Evolutionary conservation across 2,329 filamentous ascomycete genomes (phyloP), one percentile per base, ranked within the genome.

Genomic region (Pseudohalonectria lignicola): DNA sequence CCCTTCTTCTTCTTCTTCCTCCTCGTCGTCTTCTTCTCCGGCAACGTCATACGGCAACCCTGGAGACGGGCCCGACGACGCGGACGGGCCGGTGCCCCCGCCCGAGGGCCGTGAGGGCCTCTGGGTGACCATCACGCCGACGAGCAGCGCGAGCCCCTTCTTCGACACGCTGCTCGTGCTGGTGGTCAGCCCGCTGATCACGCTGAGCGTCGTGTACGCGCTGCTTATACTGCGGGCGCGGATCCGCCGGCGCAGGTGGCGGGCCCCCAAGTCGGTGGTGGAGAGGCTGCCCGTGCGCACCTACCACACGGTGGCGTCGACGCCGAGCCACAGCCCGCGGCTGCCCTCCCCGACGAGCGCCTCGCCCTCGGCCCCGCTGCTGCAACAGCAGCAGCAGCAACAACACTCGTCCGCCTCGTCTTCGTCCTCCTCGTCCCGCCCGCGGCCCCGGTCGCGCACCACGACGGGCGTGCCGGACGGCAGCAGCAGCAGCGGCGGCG

Each of bases 211-310:
- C 5, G 90, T 98, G 2, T 96, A 96, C 53, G 82, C 86, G 11
- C 70, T 96, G 10, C 70, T 96, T 5, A 74, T 96, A 30, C 67
- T 96, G 28, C 81, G 92, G 39, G 88, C 88, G 34, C 82, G 88
- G 42, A 93, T 95, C 48, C 80, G 90, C 36, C 76, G 90, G 42
- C 76, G 90, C 45, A 76, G 90, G 49, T 98, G 92, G 90, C 78
- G 92, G 50, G 92, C 92, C n/a, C 92, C 92, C 5, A 98, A 98
- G 60, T 94, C 86, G 1, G 79, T 98, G 1, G 88, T 98, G 15
- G 88, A 95, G 49, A 80, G 84, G 41, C 71, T 98, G n/a, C 92
- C 92, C 2, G 87, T 98, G 12, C 79, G 90, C 42, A 96, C 88
- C 0, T 98, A 95, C 53, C 88, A 94, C 51, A 94, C 88, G 0